Conservation (phyloP, 225 moss, liverwort and hornwort genomes). For the Bryoerythrophyllum caledonicum region DNA sequence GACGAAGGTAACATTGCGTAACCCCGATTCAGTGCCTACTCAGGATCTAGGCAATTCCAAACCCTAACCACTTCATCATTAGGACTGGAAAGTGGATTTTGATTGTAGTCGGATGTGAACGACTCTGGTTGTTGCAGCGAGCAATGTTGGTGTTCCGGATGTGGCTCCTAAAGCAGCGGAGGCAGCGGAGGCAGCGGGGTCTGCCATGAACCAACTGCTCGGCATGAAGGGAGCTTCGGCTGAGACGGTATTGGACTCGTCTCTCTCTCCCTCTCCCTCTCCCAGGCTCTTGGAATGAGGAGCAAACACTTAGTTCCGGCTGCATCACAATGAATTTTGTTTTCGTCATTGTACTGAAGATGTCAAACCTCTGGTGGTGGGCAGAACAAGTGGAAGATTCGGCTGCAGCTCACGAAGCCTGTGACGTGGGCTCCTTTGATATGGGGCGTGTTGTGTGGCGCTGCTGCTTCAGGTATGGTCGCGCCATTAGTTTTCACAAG, state of each 20-base stretch:
- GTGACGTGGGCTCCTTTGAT: slow-evolving; percentile 97
- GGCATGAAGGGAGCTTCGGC: slow-evolving; percentile 87
- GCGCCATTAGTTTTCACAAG: background rate
- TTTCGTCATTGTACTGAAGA: background rate
- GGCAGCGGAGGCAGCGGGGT: slow-evolving; percentile 30
- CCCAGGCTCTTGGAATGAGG: background rate
- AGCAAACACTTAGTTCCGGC: slow-evolving; percentile 1
- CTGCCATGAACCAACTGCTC: slow-evolving; percentile 79
- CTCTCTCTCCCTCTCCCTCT: background rate
- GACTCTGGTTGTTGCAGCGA: slow-evolving; percentile 37
- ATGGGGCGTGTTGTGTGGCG: slow-evolving; percentile 96
- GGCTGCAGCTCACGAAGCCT: slow-evolving; percentile 93
- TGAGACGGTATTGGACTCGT: slow-evolving; percentile 59
- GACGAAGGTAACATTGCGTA: slow-evolving; percentile 13
- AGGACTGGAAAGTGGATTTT: background rate
- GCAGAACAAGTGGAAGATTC: slow-evolving; percentile 97
- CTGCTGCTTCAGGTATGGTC: slow-evolving; percentile 83
- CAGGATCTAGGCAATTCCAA: slow-evolving; percentile 41
- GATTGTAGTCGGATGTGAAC: background rate
- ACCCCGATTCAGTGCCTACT: no score
- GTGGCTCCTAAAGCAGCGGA: slow-evolving; percentile 37
- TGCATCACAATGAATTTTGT: background rate
- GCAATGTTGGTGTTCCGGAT: slow-evolving; percentile 31
- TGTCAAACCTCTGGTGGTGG: background rate
- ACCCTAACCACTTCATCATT: slow-evolving; percentile 26